Evolutionary conservation across 768 basidiomycete genomes (phyloP).

Genomic region (Panaeolus papilionaceus): DNA sequence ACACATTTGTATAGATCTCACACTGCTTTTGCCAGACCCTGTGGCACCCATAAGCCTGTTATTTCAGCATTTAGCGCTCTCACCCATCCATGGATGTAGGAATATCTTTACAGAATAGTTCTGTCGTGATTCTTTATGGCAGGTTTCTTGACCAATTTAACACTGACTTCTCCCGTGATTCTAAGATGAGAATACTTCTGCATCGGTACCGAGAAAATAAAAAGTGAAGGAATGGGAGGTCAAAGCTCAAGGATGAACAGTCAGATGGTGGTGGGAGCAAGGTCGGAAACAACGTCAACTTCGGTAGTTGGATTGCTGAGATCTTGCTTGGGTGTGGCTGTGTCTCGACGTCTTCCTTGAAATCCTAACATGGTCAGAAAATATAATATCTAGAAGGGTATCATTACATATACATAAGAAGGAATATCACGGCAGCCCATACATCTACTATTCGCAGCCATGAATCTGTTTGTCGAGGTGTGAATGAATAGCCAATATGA

Average conservation of each 20-base stretch:
- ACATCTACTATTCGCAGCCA: neutral
- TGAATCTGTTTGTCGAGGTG: neutral
- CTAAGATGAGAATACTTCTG: neutral
- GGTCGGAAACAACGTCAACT: too few species aligned
- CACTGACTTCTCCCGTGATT: neutral
- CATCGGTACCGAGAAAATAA: neutral
- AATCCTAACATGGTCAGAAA: too few species aligned
- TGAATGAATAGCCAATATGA: neutral
- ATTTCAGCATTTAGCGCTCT: neutral
- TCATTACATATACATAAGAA: neutral
- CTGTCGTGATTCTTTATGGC: neutral
- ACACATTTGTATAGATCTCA: neutral
- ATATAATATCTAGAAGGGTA: neutral
- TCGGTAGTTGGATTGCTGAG: too few species aligned
- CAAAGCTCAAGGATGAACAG: too few species aligned
- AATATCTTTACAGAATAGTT: neutral
- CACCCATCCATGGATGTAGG: neutral
- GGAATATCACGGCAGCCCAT: neutral
- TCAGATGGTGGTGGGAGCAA: neutral
- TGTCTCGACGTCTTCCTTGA: neutral
- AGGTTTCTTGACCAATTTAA: neutral
- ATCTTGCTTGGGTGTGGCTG: neutral
- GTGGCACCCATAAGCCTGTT: neutral
- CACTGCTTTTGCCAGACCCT: neutral
- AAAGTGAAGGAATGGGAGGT: too few species aligned